Evolutionary conservation across 129 eudicot genomes (phyloP).

Genomic region (Flaveria trinervia): DNA sequence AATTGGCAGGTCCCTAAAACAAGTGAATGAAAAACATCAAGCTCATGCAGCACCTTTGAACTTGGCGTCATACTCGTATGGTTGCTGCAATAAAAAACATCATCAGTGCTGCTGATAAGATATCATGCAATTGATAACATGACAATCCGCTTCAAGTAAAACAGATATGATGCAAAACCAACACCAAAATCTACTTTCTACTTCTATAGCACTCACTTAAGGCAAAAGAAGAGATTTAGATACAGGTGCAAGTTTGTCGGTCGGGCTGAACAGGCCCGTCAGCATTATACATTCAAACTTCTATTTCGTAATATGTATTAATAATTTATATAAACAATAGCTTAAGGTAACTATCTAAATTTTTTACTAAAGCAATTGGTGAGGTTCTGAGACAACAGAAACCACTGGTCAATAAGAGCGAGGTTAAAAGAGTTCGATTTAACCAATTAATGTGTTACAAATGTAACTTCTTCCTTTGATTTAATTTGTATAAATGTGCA

Average conservation of each 20-base stretch:
- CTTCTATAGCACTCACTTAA: not conserved
- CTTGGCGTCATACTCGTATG: constrained; percentile 89
- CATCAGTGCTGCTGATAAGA: not conserved
- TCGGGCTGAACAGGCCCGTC: not conserved
- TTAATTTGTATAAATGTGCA: not conserved
- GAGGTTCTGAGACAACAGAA: not conserved
- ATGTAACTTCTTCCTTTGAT: not conserved
- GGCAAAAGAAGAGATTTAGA: not conserved
- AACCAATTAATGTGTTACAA: not conserved
- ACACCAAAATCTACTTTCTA: not conserved
- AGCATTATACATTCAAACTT: not conserved
- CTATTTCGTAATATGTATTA: not conserved
- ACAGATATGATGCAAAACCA: not conserved
- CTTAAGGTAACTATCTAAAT: not conserved
- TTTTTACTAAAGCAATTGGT: not conserved
- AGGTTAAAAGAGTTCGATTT: not conserved
- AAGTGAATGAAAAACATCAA: constrained; percentile 24
- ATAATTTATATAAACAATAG: not conserved
- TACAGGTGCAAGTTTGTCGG: not conserved
- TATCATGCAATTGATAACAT: not conserved
- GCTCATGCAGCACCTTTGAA: constrained; percentile 71
- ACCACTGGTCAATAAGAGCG: not conserved
- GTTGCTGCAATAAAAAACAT: constrained; percentile 56
- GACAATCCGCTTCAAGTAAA: not conserved
- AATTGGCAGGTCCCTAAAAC: not conserved